Evolutionary conservation across 148 eudicot species (phyloP), one percentile per base, ranked within the genome.

Genomic region (Chenopodium quinoa): DNA sequence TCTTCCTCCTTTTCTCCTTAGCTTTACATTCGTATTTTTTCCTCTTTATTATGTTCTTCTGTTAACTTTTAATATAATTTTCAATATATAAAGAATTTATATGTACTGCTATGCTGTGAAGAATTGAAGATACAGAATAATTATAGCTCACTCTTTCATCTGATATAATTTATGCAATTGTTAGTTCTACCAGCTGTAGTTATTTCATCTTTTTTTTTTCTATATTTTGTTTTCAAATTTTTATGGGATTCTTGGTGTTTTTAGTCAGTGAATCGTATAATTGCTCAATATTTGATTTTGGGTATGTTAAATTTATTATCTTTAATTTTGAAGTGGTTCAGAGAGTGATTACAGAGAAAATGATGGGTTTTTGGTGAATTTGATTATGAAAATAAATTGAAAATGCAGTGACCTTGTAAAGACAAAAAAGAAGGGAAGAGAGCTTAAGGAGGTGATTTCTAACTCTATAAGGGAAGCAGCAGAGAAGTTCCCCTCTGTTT

Each of bases 361-460:
- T 75, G 40, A 23, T 78, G 60, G 32, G 19, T 20, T 68, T 76
- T 68, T 76, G 44, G 23, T 79, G 37, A 32, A 4, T 78, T 16
- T 17, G 66, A 27, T 27, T 27, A 27, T 27, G 29, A 31, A 23
- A 23, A 6, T 1, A 0, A 37, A 37, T 12, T 37, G 9, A 73
- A 60, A 77, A n/a, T 91, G 81, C 91, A 95, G 97, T 95, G 83
- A 95, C 97, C 31, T 68, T 95, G 46, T 93, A 34, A 95, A 95
- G 91, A 93, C 97, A 67, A 93, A 95, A 93, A 95, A 93, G 89
- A 95, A 93, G 81, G 97, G 97, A 4, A 91, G 87, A 66, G 93
- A 87, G 60, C 99, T 91, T 68, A 95, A 95, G 79, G 97, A 93
- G 79, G 85, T 82, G 5, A 86, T 93, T 20, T 91, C 93, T 34